phyloP scores from a whole-genome alignment of 148 eudicot species.

The Rhododendron mucronatum region DNA sequence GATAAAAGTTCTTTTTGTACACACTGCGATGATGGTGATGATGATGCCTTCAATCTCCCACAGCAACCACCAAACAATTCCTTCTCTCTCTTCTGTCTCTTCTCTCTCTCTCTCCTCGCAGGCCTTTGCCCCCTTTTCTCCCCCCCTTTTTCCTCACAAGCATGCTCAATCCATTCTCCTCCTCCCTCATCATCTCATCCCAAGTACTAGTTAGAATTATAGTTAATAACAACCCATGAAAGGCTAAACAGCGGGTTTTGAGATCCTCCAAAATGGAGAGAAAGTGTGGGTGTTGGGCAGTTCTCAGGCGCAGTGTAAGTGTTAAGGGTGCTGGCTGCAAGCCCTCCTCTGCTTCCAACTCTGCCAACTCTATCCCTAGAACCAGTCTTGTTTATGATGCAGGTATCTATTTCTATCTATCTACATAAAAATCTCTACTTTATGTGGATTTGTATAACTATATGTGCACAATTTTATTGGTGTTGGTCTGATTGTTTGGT shows the following conservation, averaged over 20 bases:
- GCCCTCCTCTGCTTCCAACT: conserved; percentile 46
- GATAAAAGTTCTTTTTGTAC: conserved; percentile 48
- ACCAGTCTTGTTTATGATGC: conserved; percentile 93
- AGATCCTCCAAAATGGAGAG: conserved; percentile 46
- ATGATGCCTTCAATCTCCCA: conserved; percentile 46
- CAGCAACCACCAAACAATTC: conserved; percentile 32
- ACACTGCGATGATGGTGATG: conserved; percentile 47
- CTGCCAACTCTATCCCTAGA: conserved; percentile 56
- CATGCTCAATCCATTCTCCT: conserved; percentile 21
- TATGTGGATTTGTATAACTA: not conserved
- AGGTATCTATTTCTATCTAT: conserved; percentile 26
- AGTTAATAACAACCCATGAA: conserved; percentile 14
- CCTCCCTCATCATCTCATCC: not conserved
- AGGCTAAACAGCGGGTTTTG: conserved; percentile 2
- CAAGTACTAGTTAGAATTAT: conserved; percentile 9
- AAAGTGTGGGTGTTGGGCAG: conserved; percentile 86
- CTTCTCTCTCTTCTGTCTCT: conserved; percentile 15
- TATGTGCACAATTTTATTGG: not conserved
- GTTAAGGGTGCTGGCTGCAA: conserved; percentile 39
- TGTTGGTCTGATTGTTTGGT: not conserved
- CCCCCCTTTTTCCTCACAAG: not conserved
- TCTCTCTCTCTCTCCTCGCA: not conserved
- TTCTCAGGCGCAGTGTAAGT: conserved; percentile 51
- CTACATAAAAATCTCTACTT: not conserved
- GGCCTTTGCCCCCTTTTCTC: not conserved